A percentile compares a stretch with the other conserved stretches of the same genome.
phyloP scores from a whole-genome alignment of 192 early-diverging fungal species.

The Podila verticillata region DNA sequence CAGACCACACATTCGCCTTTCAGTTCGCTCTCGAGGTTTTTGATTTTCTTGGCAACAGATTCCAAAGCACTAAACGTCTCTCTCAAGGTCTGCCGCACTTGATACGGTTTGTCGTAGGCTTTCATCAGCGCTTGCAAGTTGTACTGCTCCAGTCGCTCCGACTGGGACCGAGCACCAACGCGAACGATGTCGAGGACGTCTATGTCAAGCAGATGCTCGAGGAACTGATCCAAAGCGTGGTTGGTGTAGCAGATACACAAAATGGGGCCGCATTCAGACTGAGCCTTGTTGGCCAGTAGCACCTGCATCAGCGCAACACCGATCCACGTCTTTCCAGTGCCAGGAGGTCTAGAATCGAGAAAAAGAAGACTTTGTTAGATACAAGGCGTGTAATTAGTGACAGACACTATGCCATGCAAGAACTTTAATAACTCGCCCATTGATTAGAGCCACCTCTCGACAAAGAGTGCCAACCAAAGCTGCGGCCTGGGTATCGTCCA shows the following conservation, averaged over 20 bases:
- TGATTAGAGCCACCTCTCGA: slow-evolving; percentile 63
- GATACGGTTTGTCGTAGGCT: slow-evolving; percentile 10
- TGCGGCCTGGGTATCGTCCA: slow-evolving; percentile 61
- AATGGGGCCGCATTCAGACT: slow-evolving; percentile 50
- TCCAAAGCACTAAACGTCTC: slow-evolving; percentile 3
- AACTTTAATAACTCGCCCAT: slow-evolving; percentile 38
- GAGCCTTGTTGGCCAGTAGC: slow-evolving; percentile 37
- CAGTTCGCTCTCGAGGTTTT: slow-evolving; percentile 14
- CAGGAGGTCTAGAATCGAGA: slow-evolving; percentile 51
- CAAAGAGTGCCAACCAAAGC: slow-evolving; percentile 59
- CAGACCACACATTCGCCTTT: slow-evolving; percentile 20
- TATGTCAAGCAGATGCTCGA: slow-evolving; percentile 60
- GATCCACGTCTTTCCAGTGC: slow-evolving; percentile 62
- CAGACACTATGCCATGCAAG: neutral
- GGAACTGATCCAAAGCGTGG: slow-evolving; percentile 71
- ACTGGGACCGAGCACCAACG: slow-evolving; percentile 54
- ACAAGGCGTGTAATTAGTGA: too few species aligned
- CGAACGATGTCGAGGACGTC: slow-evolving; percentile 55
- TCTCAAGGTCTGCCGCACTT: slow-evolving; percentile 10
- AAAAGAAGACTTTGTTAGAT: neutral
- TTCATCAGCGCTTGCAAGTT: slow-evolving; percentile 19
- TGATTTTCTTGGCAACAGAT: slow-evolving; percentile 6
- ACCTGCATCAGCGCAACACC: slow-evolving; percentile 61
- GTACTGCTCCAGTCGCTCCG: slow-evolving; percentile 30
- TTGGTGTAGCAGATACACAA: slow-evolving; percentile 67